phyloP scores from a whole-genome alignment of 352 stramenopile genomes.

The Globisporangium cystogenes region DNA sequence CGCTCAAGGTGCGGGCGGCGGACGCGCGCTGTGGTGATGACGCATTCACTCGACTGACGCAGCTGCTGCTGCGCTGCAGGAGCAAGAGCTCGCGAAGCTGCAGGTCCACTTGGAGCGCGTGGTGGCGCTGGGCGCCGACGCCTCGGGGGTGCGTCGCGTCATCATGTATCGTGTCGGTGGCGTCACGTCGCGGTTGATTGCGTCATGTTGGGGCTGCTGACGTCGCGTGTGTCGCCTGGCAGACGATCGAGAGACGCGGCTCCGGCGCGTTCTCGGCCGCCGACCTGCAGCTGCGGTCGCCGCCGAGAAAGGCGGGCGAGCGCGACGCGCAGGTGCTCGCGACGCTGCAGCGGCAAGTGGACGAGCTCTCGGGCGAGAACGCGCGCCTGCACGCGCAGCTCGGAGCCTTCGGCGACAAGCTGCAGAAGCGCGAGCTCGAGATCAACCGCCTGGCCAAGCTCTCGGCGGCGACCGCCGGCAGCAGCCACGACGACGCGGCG shows the following conservation, averaged over 20 bases:
- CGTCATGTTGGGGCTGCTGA: not conserved
- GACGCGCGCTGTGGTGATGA: too few species aligned
- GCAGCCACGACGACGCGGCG: conserved; percentile 18
- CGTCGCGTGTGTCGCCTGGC: not conserved
- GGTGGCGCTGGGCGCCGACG: conserved; percentile 22
- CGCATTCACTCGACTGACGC: not conserved
- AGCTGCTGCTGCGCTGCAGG: conserved; percentile 17
- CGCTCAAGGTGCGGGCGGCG: conserved; percentile 38
- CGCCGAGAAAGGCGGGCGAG: conserved; percentile 2
- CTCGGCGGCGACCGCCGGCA: conserved; percentile 23
- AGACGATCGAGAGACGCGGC: conserved; percentile 30
- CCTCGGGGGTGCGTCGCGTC: conserved; percentile 6
- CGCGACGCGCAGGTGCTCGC: conserved; percentile 24
- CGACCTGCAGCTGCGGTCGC: conserved; percentile 2
- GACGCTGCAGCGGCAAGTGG: conserved; percentile 42
- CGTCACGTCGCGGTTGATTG: too few species aligned
- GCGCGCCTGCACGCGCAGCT: conserved; percentile 27
- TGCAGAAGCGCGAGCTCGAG: conserved; percentile 62
- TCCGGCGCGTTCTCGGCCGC: conserved; percentile 10
- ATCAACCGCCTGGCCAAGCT: conserved; percentile 60
- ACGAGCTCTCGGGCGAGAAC: conserved; percentile 41
- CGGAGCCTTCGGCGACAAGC: conserved; percentile 39
- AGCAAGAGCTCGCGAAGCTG: conserved; percentile 56
- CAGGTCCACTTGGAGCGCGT: conserved; percentile 60
- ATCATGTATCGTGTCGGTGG: too few species aligned